phyloP scores from a whole-genome alignment of 805 yeast species.

The Myxozyma geophila region DNA sequence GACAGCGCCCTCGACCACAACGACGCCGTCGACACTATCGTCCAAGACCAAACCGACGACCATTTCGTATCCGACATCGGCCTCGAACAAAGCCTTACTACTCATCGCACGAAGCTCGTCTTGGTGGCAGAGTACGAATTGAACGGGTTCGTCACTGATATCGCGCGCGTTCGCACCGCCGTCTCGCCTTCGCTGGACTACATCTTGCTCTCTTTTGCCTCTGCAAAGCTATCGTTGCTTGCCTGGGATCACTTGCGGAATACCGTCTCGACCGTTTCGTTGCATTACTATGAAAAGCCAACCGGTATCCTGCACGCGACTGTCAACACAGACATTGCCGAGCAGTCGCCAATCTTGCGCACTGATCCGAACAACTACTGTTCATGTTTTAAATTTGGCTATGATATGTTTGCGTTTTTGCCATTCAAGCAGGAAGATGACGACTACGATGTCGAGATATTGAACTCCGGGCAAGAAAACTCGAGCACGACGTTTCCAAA shows the following conservation, averaged over 20 bases:
- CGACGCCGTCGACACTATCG: background rate
- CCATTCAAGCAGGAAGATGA: conserved; percentile 58
- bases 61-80: conserved; percentile 39
- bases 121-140: conserved; percentile 69
- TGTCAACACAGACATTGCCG: conserved; percentile 30
- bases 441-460: conserved; percentile 38
- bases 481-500: conserved; percentile 30
- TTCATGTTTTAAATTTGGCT: conserved; percentile 60
- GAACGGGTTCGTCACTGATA: conserved; percentile 68
- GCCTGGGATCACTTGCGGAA: conserved; percentile 65
- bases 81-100: conserved; percentile 37
- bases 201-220: conserved; percentile 66
- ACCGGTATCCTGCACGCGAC: conserved; percentile 42
- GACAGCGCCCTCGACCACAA: background rate
- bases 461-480: conserved; percentile 16
- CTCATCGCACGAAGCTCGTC: conserved; percentile 43
- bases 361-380: conserved; percentile 62
- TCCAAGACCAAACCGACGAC: conserved; percentile 29
- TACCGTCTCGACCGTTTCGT: conserved; percentile 68
- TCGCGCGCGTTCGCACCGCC: conserved; percentile 47
- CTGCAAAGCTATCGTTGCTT: conserved; percentile 77
- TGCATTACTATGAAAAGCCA: conserved; percentile 84
- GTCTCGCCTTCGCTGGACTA: conserved; percentile 55
- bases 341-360: conserved; percentile 52
- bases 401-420: conserved; percentile 68